phyloP scores from a whole-genome alignment of 805 yeast genomes.

The Schizosaccharomyces osmophilus region DNA sequence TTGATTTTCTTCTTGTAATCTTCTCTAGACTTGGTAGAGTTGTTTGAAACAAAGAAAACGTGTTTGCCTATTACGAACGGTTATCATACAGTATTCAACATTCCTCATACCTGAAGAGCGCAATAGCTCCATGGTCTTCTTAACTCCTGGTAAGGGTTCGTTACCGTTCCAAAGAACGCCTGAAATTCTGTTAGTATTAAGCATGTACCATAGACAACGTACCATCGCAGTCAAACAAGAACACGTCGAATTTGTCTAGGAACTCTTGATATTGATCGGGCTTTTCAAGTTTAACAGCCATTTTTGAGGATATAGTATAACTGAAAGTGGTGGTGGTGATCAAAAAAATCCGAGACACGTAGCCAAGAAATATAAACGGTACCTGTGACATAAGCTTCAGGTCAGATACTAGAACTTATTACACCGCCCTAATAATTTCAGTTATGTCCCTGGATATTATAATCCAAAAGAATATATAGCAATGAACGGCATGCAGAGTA shows the following conservation, averaged over 20 bases:
- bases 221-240: slow-evolving; percentile 84
- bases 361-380: no score
- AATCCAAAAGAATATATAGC: no score
- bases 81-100: neutral
- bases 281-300: slow-evolving; percentile 19
- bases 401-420: no score
- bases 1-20: slow-evolving; percentile 56
- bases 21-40: slow-evolving; percentile 70
- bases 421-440: no score
- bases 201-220: neutral
- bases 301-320: neutral
- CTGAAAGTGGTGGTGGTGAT: neutral
- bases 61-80: slow-evolving; percentile 24
- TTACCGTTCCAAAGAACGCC: slow-evolving; percentile 84
- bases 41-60: slow-evolving; percentile 77
- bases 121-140: slow-evolving; percentile 48
- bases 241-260: slow-evolving; percentile 50
- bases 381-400: no score
- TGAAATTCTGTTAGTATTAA: neutral
- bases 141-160: slow-evolving; percentile 50
- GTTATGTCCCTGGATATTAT: no score
- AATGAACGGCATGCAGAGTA: no score
- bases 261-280: slow-evolving; percentile 28
- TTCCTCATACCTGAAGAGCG: slow-evolving; percentile 12
- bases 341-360: no score